phyloP scores from a whole-genome alignment of 176 grass and related monocot species.

The Ensete ventricosum region DNA sequence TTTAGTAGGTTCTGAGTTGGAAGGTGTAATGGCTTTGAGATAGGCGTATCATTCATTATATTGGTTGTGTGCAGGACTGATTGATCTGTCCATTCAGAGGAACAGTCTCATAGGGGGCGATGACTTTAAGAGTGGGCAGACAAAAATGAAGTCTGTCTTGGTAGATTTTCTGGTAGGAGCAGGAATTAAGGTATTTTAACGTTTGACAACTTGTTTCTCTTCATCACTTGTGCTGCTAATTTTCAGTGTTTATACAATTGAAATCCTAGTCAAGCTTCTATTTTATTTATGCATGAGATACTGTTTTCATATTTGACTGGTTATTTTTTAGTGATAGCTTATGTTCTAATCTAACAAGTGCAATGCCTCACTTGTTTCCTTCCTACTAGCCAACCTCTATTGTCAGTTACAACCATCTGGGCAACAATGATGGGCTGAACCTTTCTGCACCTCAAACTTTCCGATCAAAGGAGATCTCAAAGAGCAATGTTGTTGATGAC shows the following conservation, averaged over 20 bases:
- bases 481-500: conserved; percentile 96
- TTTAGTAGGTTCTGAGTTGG: background rate
- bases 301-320: background rate
- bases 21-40: background rate
- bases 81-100: conserved; percentile 83
- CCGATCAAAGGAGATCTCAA: conserved; percentile 95
- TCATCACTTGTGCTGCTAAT: background rate
- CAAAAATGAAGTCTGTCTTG: conserved; percentile 96
- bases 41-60: conserved; percentile 16
- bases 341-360: background rate
- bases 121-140: conserved; percentile 98
- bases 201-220: background rate
- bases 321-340: background rate
- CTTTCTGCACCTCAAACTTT: conserved; percentile 95
- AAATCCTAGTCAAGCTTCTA: no score
- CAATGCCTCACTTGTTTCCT: background rate
- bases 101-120: conserved; percentile 89
- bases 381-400: conserved; percentile 75
- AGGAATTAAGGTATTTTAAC: conserved; percentile 66
- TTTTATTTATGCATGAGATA: background rate
- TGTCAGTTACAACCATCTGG: conserved; percentile 97
- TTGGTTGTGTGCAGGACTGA: conserved; percentile 44
- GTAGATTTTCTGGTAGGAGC: conserved; percentile 97
- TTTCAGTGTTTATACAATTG: background rate
- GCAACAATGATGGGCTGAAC: conserved; percentile 95